Percentiles rank a stretch among this genome's conserved stretches.
Evolutionary conservation across 164 flowering plant genomes (phyloP).

Genomic region (Stephania yunnanensis): DNA sequence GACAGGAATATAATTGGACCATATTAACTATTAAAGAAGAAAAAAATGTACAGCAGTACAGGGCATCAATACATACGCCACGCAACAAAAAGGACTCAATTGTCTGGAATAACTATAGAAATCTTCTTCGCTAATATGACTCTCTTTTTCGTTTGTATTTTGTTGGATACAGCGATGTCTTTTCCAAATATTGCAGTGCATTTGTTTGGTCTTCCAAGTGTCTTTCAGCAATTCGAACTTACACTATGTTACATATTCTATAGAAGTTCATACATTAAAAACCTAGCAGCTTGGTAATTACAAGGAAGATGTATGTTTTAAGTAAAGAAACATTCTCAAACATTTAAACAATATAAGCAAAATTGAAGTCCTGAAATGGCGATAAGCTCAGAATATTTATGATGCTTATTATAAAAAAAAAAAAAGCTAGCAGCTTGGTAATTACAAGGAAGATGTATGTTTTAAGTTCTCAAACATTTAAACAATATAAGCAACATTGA

Average conservation of each 20-base stretch:
- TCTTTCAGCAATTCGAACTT: background rate
- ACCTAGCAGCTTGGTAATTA: too few species aligned
- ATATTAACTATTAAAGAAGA: background rate
- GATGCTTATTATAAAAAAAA: background rate
- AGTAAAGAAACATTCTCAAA: too few species aligned
- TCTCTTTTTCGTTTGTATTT: background rate
- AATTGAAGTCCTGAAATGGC: too few species aligned
- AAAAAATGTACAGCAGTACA: background rate
- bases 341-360: too few species aligned
- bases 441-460: too few species aligned
- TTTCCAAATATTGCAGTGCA: background rate
- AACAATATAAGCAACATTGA: too few species aligned
- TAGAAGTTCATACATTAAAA: too few species aligned
- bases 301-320: too few species aligned
- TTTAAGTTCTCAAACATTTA: too few species aligned
- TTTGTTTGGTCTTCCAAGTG: background rate
- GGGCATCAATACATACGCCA: background rate
- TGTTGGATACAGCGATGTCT: background rate
- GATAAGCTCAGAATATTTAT: background rate
- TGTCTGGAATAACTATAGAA: background rate
- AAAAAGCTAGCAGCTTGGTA: too few species aligned
- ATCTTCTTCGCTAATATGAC: background rate
- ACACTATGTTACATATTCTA: background rate
- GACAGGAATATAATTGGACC: background rate
- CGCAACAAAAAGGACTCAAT: background rate